phyloP scores from a whole-genome alignment of 2,329 filamentous ascomycete genomes.

The Pseudogymnoascus sp. region DNA sequence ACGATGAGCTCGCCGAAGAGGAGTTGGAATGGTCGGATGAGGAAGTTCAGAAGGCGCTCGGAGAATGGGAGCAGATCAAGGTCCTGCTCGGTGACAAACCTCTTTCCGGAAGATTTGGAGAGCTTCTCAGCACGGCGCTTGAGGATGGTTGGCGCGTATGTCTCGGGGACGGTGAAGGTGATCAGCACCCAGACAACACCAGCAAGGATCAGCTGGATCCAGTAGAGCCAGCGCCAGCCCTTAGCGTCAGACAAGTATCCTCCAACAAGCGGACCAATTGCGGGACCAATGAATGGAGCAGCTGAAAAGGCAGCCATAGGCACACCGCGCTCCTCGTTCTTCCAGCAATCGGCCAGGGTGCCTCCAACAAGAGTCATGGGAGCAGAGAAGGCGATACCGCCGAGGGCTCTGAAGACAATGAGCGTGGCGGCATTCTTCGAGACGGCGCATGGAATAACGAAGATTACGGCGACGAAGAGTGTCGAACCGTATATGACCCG shows the following conservation, averaged over 20 bases:
- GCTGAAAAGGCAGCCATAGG: slow-evolving; percentile 82
- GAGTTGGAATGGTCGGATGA: slow-evolving; percentile 76
- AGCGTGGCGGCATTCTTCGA: slow-evolving; percentile 68
- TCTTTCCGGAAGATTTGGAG: slow-evolving; percentile 58
- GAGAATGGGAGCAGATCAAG: slow-evolving; percentile 61
- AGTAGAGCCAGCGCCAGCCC: slow-evolving; percentile 81
- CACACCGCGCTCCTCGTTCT: slow-evolving; percentile 72
- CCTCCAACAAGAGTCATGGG: slow-evolving; percentile 83
- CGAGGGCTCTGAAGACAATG: slow-evolving; percentile 66
- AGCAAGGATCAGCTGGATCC: slow-evolving; percentile 73
- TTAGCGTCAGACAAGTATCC: slow-evolving; percentile 63
- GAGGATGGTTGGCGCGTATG: slow-evolving; percentile 74
- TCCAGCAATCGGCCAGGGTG: slow-evolving; percentile 77
- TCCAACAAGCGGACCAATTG: slow-evolving; percentile 67
- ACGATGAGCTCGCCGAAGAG: slow-evolving; percentile 80
- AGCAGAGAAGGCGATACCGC: slow-evolving; percentile 76
- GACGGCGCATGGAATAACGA: slow-evolving; percentile 72
- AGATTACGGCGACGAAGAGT: slow-evolving; percentile 55
- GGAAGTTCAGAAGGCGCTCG: slow-evolving; percentile 64
- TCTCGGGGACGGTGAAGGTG: slow-evolving; percentile 84
- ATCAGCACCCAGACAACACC: slow-evolving; percentile 65
- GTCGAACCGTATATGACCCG: slow-evolving; percentile 52
- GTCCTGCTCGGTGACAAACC: slow-evolving; percentile 69
- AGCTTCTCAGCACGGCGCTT: slow-evolving; percentile 61
- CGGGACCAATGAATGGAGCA: slow-evolving; percentile 75